A percentile compares a stretch with the other conserved stretches of the same genome.
Conservation (phyloP, 805 yeast genomes). For the Lipomyces kockii region DNA sequence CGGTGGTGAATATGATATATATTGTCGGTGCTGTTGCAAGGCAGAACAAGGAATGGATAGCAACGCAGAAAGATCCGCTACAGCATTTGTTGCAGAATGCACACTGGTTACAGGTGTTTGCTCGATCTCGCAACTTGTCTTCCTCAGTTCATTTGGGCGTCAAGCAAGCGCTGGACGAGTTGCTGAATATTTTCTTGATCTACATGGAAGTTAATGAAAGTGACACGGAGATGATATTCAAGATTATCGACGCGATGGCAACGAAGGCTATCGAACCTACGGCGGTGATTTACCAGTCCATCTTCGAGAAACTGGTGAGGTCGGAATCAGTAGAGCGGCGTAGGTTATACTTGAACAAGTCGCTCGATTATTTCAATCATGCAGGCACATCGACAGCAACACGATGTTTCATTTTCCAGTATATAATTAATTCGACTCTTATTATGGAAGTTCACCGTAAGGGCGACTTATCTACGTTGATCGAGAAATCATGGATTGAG, state of each 20-base stretch:
- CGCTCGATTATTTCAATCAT: constrained; percentile 57
- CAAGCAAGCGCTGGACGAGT: constrained; percentile 66
- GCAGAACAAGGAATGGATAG: constrained; percentile 62
- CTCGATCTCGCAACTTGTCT: constrained; percentile 53
- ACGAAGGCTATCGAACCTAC: constrained; percentile 55
- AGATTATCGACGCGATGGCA: constrained; percentile 52
- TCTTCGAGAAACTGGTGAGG: constrained; percentile 61
- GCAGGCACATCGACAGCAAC: constrained; percentile 55
- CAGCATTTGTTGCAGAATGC: constrained; percentile 23
- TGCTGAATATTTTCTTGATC: constrained; percentile 57
- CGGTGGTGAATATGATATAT: constrained; percentile 69
- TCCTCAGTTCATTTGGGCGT: constrained; percentile 72
- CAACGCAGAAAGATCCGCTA: constrained; percentile 51
- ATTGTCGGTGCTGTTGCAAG: constrained; percentile 58
- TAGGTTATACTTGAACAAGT: constrained; percentile 56
- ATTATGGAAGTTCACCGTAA: constrained; percentile 58
- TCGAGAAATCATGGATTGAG: constrained; percentile 64
- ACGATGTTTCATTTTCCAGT: constrained; percentile 63
- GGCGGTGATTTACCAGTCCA: constrained; percentile 57
- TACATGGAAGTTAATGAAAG: constrained; percentile 46
- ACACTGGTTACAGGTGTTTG: constrained; percentile 50
- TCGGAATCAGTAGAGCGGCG: constrained; percentile 54
- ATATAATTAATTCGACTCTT: constrained; percentile 68
- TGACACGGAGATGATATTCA: constrained; percentile 49
- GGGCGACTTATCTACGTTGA: constrained; percentile 55